Evolutionary conservation across 2,329 filamentous ascomycete species (phyloP).

Genomic region (Sphaceloma murrayae): DNA sequence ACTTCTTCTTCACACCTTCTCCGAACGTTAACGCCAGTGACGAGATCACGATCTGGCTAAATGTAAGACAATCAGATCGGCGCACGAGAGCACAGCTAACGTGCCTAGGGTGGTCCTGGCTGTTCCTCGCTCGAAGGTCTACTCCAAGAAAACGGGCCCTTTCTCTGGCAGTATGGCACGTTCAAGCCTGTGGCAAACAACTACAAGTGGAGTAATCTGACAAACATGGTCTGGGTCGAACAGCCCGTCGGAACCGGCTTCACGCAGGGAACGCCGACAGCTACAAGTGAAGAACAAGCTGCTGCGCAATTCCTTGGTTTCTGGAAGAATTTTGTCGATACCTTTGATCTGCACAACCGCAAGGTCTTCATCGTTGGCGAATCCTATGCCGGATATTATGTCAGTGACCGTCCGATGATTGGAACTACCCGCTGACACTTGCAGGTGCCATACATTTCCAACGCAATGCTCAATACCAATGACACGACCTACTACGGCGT

Average conservation of each 20-base stretch:
- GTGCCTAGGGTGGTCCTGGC: conserved; percentile 33
- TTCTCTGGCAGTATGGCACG: conserved; percentile 35
- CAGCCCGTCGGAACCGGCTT: conserved; percentile 36
- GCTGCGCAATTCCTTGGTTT: conserved; percentile 41
- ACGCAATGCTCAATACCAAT: conserved; percentile 60
- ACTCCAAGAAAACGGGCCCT: conserved; percentile 41
- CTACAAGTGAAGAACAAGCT: conserved; percentile 40
- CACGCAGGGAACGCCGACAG: conserved; percentile 35
- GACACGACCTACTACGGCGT: conserved; percentile 60
- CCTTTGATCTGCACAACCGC: conserved; percentile 45
- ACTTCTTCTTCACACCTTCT: conserved; percentile 47
- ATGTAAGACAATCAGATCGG: conserved; percentile 19
- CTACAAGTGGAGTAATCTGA: conserved; percentile 34
- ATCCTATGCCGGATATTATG: conserved; percentile 52
- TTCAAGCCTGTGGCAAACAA: conserved; percentile 37
- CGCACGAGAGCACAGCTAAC: conserved; percentile 21
- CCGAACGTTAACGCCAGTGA: conserved; percentile 37
- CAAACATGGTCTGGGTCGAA: conserved; percentile 39
- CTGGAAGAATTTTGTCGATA: conserved; percentile 47
- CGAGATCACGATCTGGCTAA: conserved; percentile 42
- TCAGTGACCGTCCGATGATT: no score
- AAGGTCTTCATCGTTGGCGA: conserved; percentile 65
- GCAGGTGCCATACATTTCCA: conserved; percentile 66
- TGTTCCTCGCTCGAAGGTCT: conserved; percentile 40
- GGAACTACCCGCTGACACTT: no score